Evolutionary conservation across 2,329 filamentous ascomycete species (phyloP).

Genomic region (Stylonectria norvegica): DNA sequence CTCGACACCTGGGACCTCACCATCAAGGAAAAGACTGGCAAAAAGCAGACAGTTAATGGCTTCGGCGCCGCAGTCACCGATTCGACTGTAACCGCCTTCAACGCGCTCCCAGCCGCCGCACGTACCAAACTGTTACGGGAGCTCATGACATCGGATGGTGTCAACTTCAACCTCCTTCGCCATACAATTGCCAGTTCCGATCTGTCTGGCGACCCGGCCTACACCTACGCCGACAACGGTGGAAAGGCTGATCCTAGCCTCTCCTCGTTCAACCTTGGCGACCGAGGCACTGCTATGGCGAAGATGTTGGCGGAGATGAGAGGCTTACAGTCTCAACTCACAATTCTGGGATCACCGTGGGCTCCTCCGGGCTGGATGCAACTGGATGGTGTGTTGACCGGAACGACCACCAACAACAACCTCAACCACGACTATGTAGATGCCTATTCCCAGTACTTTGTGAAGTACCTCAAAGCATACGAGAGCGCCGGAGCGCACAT

Average conservation of each 20-base stretch:
- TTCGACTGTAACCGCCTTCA: constrained; percentile 38
- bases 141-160: constrained; percentile 35
- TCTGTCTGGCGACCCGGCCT: constrained; percentile 37
- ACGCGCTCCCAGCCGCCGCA: constrained; percentile 28
- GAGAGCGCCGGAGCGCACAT: constrained; percentile 32
- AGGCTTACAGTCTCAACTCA: constrained; percentile 32
- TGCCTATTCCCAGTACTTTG: constrained; percentile 39
- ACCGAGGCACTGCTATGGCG: constrained; percentile 38
- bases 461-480: constrained; percentile 41
- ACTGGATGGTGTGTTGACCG: constrained; percentile 33
- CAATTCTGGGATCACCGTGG: constrained; percentile 39
- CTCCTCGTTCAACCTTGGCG: constrained; percentile 33
- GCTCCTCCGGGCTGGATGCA: constrained; percentile 43
- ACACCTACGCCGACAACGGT: constrained; percentile 36
- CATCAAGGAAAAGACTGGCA: constrained; percentile 35
- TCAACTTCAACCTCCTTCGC: constrained; percentile 38
- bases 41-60: constrained; percentile 38
- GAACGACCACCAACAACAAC: constrained; percentile 36
- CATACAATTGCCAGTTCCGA: constrained; percentile 42
- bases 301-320: constrained; percentile 36
- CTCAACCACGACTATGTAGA: constrained; percentile 31
- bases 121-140: constrained; percentile 33
- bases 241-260: constrained; percentile 12
- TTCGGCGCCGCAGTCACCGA: constrained; percentile 44
- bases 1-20: constrained; percentile 36